Percentiles rank a stretch among this genome's conserved stretches.
These are phyloP conservation scores for Phytophthora kernoviae DNA, from an alignment of 352 stramenopile genomes.

Conservation along the genomic window DNA sequence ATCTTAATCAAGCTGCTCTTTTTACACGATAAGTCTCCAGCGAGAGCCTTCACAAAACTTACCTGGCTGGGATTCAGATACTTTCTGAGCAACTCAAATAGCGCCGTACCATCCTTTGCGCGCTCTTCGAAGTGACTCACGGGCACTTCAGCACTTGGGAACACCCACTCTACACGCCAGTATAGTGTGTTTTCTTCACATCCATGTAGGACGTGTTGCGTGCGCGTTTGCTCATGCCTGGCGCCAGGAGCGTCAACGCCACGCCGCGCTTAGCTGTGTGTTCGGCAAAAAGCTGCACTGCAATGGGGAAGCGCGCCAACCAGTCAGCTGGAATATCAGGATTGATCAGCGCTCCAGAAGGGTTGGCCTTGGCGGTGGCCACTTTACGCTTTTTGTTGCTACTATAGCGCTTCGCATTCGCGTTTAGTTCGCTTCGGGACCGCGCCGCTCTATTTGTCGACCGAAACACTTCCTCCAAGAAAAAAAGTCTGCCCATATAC, in stretches of 20 bases:
- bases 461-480: constrained; percentile 71
- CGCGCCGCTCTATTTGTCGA: constrained; percentile 56
- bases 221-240: constrained; percentile 81
- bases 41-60: constrained; percentile 27
- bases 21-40: not conserved
- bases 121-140: constrained; percentile 58
- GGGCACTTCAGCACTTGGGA: constrained; percentile 52
- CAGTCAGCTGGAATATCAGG: constrained; percentile 73
- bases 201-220: constrained; percentile 83
- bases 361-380: constrained; percentile 5
- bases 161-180: constrained; percentile 84
- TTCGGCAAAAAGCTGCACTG: constrained; percentile 70
- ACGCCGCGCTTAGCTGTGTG: constrained; percentile 74
- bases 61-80: constrained; percentile 69
- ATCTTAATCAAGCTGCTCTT: not conserved
- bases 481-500: constrained; percentile 85
- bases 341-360: constrained; percentile 37
- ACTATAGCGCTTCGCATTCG: constrained; percentile 33
- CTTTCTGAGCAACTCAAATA: constrained; percentile 60
- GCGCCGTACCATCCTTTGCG: constrained; percentile 56
- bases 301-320: constrained; percentile 71
- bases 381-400: constrained; percentile 44
- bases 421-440: constrained; percentile 46
- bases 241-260: constrained; percentile 68
- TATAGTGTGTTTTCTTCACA: constrained; percentile 59